Evolutionary conservation across 164 flowering plant species (phyloP), one percentile per base, ranked within the genome.

Genomic region (Stephania yunnanensis): DNA sequence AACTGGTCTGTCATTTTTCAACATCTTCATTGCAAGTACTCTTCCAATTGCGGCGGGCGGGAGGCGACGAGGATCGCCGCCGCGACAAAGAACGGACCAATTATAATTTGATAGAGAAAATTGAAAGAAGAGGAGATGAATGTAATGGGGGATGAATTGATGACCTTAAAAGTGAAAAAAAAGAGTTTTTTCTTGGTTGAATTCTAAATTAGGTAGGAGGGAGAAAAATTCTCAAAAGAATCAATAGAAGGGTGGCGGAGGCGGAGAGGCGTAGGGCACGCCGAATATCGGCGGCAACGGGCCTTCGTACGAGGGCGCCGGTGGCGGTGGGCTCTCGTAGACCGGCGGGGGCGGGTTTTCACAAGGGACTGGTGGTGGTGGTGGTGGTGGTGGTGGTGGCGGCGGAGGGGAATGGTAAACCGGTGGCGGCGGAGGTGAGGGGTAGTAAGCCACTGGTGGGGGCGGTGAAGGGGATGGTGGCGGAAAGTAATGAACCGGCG

Each of bases 151-250:
- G 50, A 70, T 9, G 71, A 58, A 76, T 74, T 74, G 75, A 72
- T 74, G 75, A 72, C 50, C 79, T 66, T 20, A 77, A 58, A 36
- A 36, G 3, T 36, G 42, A 36, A 36, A 36, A 36, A 36, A 58
- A 55, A 58, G 19, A 58, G 67, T 36, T 19, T 36, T 36, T 69
- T 75, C 71, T 65, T 68, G 64, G 19, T 71, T 71, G 52, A 20
- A 58, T 63, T 30, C 44, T 19, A 74, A 36, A 36, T 48, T 10
- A 11, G 68, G 19, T n/a, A 63, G 78, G 69, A 71, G 69, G 84
- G 80, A 36, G 82, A 80, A 82, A 84, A 83, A 71, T 77, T 84
- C 86, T 85, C 87, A 81, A 89, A 91, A 89, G 92, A 91, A 91
- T 91, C 86, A 91, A 63, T 70, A 74, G 44, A 66, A 69, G 25